Base-by-base conservation (phyloP, 257 asterid species). In the Prunella vulgaris region DNA sequence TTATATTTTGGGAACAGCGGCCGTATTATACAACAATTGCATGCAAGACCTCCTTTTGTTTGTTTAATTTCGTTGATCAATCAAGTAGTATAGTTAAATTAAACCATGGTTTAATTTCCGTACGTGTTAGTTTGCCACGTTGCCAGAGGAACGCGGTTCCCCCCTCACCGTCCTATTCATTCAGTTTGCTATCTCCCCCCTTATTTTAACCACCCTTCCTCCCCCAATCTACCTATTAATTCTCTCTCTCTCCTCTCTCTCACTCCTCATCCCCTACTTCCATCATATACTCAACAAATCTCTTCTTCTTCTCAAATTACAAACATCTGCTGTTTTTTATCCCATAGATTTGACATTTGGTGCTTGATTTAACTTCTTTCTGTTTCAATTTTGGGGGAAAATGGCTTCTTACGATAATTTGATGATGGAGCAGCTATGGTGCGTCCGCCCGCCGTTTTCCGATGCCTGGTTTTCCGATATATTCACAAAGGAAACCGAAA, bases 101-200 rank as follows among this genome's bases (percentile, higher is more conserved):
- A 69, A 67, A 68, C 64, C 66, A 52, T 21, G 46, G 77, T 66
- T 62, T 61, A 54, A 30, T 18, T 40, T 66, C 80, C 84, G 88
- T 82, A 81, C 86, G 67, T 62, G 58, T 13, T 1, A 30, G 74
- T 17, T 22, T 65, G 93, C 82, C 91, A 77, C 90, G 83, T 90
- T 84, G 80, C 88, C 81, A 72, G 7, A 74, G 6, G 24, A 59
- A 88, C 95, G 95, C 95, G 97, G 74, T 83, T 83, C 77, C 18
- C 27, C 46, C 71, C 56, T 44, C 86, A 74, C 84, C 87, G 85
- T 30, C 81, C 76, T 80, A 83, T 83, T 71, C 71, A 79, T 71
- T 52, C 66, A 44, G n/a, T 40, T 28, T 12, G 13, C 38, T 24
- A 9, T 35, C 61, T 20, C 57, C 25, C 24, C 53, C 60, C 17